phyloP scores from a whole-genome alignment of 2,329 filamentous ascomycete genomes.

The Ilyonectria destructans region DNA sequence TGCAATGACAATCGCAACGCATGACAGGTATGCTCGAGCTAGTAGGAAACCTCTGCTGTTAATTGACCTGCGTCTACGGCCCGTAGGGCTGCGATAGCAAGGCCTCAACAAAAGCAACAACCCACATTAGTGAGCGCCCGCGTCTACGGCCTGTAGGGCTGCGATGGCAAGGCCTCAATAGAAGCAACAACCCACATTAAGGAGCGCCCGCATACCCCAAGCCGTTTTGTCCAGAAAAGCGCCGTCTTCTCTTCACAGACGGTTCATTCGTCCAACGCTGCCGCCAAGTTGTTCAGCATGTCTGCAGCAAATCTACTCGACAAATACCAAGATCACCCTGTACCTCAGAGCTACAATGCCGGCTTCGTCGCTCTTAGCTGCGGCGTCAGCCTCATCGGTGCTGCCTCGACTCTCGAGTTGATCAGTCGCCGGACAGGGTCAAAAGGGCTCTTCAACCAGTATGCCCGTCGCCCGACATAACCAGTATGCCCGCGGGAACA shows the following conservation, averaged over 20 bases:
- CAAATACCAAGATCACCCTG: slow-evolving; percentile 62
- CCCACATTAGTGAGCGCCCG: too few relatives aligned
- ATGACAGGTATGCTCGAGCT: too few relatives aligned
- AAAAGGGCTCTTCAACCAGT: slow-evolving; percentile 80
- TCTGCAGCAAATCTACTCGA: slow-evolving; percentile 53
- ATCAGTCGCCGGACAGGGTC: slow-evolving; percentile 82
- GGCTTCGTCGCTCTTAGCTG: slow-evolving; percentile 45
- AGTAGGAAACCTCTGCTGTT: too few relatives aligned
- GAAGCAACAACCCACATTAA: not conserved
- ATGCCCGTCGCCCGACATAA: slow-evolving; percentile 47
- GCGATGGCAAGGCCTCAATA: not conserved
- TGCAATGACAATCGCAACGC: too few relatives aligned
- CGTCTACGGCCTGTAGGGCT: not conserved
- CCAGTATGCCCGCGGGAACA: not conserved
- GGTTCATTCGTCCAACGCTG: not conserved
- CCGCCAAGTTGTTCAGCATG: slow-evolving; percentile 34
- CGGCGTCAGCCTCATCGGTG: slow-evolving; percentile 68
- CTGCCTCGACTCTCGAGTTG: slow-evolving; percentile 85
- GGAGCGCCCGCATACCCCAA: not conserved
- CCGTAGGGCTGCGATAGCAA: too few relatives aligned
- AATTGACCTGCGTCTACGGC: too few relatives aligned
- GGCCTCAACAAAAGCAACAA: too few relatives aligned
- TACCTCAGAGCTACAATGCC: slow-evolving; percentile 65
- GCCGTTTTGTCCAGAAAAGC: not conserved
- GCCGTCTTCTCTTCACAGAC: not conserved